These are phyloP conservation scores for Termitomyces sp. DNA, from an alignment of 768 basidiomycete genomes.

Conservation along the genomic window DNA sequence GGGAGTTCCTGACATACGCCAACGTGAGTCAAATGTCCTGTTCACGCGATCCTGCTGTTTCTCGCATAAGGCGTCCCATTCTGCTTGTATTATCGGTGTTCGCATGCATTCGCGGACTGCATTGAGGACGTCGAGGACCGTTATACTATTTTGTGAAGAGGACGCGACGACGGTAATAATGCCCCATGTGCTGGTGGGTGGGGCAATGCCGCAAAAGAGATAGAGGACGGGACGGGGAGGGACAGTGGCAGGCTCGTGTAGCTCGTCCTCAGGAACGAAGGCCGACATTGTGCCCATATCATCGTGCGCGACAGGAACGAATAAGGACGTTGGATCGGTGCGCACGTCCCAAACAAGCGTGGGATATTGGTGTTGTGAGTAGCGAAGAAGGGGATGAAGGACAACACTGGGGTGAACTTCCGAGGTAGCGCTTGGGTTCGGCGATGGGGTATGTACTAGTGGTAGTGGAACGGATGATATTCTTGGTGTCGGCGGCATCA, in stretches of 20 bases:
- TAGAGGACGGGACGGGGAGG: constrained; percentile 35
- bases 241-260: constrained; percentile 37
- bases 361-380: constrained; percentile 31
- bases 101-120: constrained; percentile 39
- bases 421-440: background rate
- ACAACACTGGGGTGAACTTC: background rate
- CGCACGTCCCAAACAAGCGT: constrained; percentile 49
- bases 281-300: constrained; percentile 2
- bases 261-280: constrained; percentile 27
- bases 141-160: constrained; percentile 22
- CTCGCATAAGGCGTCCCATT: constrained; percentile 39
- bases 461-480: background rate
- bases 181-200: constrained; percentile 38
- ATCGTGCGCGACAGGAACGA: background rate
- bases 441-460: constrained; percentile 2
- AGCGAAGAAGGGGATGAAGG: constrained; percentile 34
- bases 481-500: background rate
- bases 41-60: constrained; percentile 42
- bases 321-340: constrained; percentile 30
- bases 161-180: constrained; percentile 34
- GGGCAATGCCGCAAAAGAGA: constrained; percentile 44
- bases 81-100: constrained; percentile 31
- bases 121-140: constrained; percentile 45
- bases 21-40: constrained; percentile 40
- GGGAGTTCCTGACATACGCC: constrained; percentile 33